Evolutionary conservation across 2,329 filamentous ascomycete species (phyloP), one percentile per base, ranked within the genome.

Genomic region (Stenocarpella maydis): DNA sequence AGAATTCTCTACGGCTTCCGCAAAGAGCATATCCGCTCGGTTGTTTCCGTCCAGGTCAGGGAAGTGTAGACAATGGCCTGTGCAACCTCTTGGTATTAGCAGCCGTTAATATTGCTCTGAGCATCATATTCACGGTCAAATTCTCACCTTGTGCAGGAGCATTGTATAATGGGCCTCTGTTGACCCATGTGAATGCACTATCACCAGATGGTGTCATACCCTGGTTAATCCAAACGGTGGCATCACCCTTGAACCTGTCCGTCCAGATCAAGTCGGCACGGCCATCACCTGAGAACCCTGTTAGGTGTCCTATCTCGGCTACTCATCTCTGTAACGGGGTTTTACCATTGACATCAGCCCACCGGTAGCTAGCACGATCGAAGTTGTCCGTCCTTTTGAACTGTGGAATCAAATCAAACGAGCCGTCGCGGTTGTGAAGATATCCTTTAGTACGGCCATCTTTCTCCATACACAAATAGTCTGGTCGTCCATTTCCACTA

Each of bases 311-410:
- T 7, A 8, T 31, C 34, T 10, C 7, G 7, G 14, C n/a, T n/a
- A n/a, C n/a, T n/a, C 3, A 17, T 39, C 6, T 4, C 12, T 3
- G 10, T 21, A 10, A 14, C 1, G 17, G n/a, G 4, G 10, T 24
- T n/a, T 24, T 55, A 55, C 34, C 53, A 64, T 82, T 78, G 26
- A 82, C 77, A 71, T 83, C 82, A 4, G 77, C 78, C 45, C 73
- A 83, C 10, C 76, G 75, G 14, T 80, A 64, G 68, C 81, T 79
- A 15, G 80, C 79, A 1, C 80, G 77, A 58, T 81, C 80, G 15
- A 72, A 73, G 31, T 64, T 73, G 47, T 76, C 73, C 15, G 72
- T 63, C 55, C 71, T 71, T 71, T 78, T 80, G 71, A 77, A 61
- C 73, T 77, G 76, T 19, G 50, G 69, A n/a, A 71, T 71, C 66